Evolutionary conservation across 129 eudicot genomes (phyloP), one percentile per base, ranked within the genome.

Genomic region (Flaveria brownii): DNA sequence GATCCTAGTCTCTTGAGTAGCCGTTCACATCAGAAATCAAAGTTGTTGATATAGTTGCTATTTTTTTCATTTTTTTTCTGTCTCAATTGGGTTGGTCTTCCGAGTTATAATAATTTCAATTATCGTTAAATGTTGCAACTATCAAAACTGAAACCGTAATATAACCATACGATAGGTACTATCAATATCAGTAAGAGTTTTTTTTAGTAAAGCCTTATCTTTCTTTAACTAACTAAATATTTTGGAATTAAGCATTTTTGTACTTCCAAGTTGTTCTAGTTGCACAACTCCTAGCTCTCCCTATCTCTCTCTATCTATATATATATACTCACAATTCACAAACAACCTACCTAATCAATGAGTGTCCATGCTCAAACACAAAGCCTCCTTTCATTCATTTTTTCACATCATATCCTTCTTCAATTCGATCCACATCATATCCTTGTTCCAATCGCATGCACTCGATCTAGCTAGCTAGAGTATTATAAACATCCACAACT

Each of bases 251-350:
- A 25, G 30, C 69, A 51, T 41, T 80, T 68, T 64, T 80, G 69
- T 72, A 80, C 74, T 73, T 65, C 67, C 47, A 63, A 80, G 79
- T 80, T 73, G 79, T 80, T 52, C 75, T 59, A 22, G n/a, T 72
- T 74, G 39, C 30, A 22, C 28, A 6, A 13, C 10, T 4, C 26
- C 14, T n/a, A n/a, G n/a, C n/a, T 56, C 63, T 59, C 61, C 39
- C 54, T 33, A 6, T 42, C 45, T 23, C 14, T 45, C 14, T 23
- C 42, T 46, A 17, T 17, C 23, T n/a, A 18, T 20, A 20, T 20
- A 20, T 75, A 49, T 6, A 47, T 12, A 17, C 23, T 33, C 45
- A 69, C 45, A 45, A 17, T n/a, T 33, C 45, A 69, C 45, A 45
- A 9, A 61, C 43, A 60, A 60, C 66, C 41, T 60, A 72, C 68